Percentiles rank a stretch among this genome's conserved stretches.
Evolutionary conservation across 441 rosid genomes (phyloP).

Genomic region (Adansonia gregorii): DNA sequence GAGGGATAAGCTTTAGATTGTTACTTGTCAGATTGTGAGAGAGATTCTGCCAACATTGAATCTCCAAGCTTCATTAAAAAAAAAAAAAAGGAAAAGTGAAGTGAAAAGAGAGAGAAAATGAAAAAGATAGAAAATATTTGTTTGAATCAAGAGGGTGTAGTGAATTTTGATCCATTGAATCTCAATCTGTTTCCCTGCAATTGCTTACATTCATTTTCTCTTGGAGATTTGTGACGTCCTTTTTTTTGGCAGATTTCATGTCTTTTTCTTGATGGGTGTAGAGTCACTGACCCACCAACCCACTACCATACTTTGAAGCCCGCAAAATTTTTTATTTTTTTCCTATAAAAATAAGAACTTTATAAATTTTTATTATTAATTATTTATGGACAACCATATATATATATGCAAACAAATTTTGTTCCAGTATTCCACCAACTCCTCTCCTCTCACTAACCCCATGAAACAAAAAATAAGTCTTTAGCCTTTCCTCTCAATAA

Average conservation of each 20-base stretch:
- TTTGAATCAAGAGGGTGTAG: conserved; percentile 16
- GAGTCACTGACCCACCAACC: conserved; percentile 10
- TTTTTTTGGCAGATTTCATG: not conserved
- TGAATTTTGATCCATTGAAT: conserved; percentile 40
- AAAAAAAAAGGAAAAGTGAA: conserved; percentile 20
- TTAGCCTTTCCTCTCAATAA: conserved; percentile 27
- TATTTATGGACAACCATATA: not conserved
- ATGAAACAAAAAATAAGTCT: conserved; percentile 1
- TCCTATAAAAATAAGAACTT: not conserved
- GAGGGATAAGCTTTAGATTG: conserved; percentile 32
- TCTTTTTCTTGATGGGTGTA: conserved; percentile 24
- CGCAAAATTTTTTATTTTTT: not conserved
- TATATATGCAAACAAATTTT: not conserved
- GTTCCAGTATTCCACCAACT: conserved; percentile 10
- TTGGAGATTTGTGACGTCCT: not conserved
- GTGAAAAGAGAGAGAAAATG: too few relatives aligned
- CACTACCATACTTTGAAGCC: conserved; percentile 15
- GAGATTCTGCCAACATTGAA: conserved; percentile 35
- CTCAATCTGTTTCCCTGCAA: conserved; percentile 39
- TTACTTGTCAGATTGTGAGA: conserved; percentile 35
- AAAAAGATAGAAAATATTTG: conserved; percentile 22
- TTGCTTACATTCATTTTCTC: conserved; percentile 40
- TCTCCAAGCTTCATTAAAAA: conserved; percentile 14
- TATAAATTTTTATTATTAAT: conserved; percentile 3
- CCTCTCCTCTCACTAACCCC: not conserved